Conservation (phyloP, 2,329 filamentous ascomycete species). For the Xylariaceae sp. region DNA sequence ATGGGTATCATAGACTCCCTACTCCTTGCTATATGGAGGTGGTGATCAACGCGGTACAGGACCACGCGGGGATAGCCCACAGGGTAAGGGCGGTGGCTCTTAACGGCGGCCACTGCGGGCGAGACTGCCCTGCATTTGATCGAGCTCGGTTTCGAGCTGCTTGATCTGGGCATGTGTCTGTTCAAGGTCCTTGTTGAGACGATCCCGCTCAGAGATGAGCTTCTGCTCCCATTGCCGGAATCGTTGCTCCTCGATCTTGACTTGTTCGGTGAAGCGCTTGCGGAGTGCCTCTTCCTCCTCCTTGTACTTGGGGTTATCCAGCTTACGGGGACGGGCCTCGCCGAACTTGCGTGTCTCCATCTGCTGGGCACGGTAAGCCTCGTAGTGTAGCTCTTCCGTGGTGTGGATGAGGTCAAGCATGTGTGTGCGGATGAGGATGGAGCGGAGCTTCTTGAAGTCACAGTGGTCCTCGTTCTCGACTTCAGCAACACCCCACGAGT, state of each 20-base stretch:
- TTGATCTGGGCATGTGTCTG: slow-evolving; percentile 94
- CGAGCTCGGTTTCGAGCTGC: slow-evolving; percentile 85
- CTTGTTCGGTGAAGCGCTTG: slow-evolving; percentile 99
- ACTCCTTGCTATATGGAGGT: slow-evolving; percentile 26
- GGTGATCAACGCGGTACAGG: slow-evolving; percentile 21
- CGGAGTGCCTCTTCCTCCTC: slow-evolving; percentile 97
- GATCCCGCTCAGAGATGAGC: slow-evolving; percentile 96
- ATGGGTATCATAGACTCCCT: slow-evolving; percentile 26
- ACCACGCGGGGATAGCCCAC: slow-evolving; percentile 22
- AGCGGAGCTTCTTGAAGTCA: slow-evolving; percentile 99
- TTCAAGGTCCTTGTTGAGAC: slow-evolving; percentile 99
- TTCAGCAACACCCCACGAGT: slow-evolving; percentile 98
- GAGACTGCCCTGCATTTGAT: slow-evolving; percentile 84
- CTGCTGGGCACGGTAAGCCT: slow-evolving; percentile 97
- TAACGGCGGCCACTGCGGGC: slow-evolving; percentile 91
- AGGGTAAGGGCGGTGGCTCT: slow-evolving; percentile 24
- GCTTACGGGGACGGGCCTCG: slow-evolving; percentile 92
- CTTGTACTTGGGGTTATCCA: slow-evolving; percentile 99
- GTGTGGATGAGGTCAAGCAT: slow-evolving; percentile 99
- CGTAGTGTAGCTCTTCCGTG: slow-evolving; percentile 98
- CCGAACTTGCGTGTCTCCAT: slow-evolving; percentile 99
- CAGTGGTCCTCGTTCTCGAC: slow-evolving; percentile 99
- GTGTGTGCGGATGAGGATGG: slow-evolving; percentile 96
- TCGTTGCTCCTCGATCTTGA: slow-evolving; percentile 99
- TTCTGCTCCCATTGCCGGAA: slow-evolving; percentile 99